Conservation (phyloP, 495 filamentous ascomycete species). For the Tuber brumale region DNA sequence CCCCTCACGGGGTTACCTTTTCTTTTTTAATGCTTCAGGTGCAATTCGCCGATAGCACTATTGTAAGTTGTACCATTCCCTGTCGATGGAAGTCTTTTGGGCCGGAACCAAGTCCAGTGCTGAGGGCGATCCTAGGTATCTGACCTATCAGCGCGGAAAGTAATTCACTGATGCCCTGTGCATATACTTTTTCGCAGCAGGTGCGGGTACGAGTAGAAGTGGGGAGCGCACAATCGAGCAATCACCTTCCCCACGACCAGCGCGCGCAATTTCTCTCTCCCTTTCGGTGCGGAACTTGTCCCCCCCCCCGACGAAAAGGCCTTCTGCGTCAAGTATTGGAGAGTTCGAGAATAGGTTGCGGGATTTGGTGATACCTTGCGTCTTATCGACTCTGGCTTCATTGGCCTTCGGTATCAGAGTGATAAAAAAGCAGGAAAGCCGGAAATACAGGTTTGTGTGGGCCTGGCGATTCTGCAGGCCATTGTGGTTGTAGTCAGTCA, state of each 20-base stretch:
- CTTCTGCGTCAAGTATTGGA: conserved; percentile 32
- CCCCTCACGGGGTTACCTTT: conserved; percentile 30
- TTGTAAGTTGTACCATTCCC: conserved; percentile 34
- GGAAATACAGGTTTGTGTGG: conserved; percentile 34
- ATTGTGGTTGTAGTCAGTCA: conserved; percentile 19
- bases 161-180: conserved; percentile 34
- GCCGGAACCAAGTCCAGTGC: conserved; percentile 23
- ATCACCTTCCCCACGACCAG: conserved; percentile 26
- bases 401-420: conserved; percentile 32
- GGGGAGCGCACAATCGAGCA: conserved; percentile 25
- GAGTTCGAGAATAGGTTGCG: conserved; percentile 32
- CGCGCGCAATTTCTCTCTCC: conserved; percentile 22
- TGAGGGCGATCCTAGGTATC: conserved; percentile 7
- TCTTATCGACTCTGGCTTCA: conserved; percentile 23
- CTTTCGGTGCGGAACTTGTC: conserved; percentile 32
- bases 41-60: conserved; percentile 33
- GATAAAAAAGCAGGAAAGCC: conserved; percentile 31
- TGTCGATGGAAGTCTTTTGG: conserved; percentile 35
- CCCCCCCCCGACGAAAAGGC: conserved; percentile 30
- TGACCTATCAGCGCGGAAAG: conserved; percentile 27
- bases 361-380: conserved; percentile 37
- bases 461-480: conserved; percentile 22
- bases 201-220: conserved; percentile 33
- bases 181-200: conserved; percentile 32
- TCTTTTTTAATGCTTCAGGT: conserved; percentile 32